Base-by-base conservation (phyloP, 2,329 filamentous ascomycete species). In the Alternaria hordeiaustralica region DNA sequence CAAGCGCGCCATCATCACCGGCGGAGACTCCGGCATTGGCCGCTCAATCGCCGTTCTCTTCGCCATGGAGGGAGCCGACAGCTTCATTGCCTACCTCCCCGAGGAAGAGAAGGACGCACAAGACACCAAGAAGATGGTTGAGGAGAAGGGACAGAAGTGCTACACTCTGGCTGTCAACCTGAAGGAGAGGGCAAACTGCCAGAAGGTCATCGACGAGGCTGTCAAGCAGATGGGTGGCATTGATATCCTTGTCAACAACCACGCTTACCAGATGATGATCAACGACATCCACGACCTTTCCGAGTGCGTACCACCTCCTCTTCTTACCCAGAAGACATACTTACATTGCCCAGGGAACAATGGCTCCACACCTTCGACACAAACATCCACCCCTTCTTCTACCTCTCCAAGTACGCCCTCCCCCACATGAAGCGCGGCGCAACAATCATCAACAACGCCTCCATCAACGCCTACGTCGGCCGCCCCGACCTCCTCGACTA, bases 311-410 rank as follows among this genome's bases (percentile, higher is more conserved):
- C 33, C 9, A 26, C 13, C 13, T 3, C n/a, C 12, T 7, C 4
- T 2, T 36, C 33, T 2, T 36, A 0, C 7, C 9, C 6, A 36
- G 6, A 1, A 15, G 3, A 1, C 4, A 5, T 36, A 26, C 69
- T 74, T 53, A 79, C 60, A 11, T 5, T 6, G 7, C 11, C 5
- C 30, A 90, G 88, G 74, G 90, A 93, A 6, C 92, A 96, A 82
- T 96, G 92, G 92, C 72, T 90, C 55, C 84, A 89, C 63, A 95
- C 92, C 0, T 95, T 96, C 81, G 85, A 93, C 79, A 92, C 89
- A 51, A 96, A 96, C 82, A 94, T 96, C 73, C 90, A 95, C 79
- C 87, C 91, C 4, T 90, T 89, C 83, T 96, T 94, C 84, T 95
- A 89, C 82, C 84, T 95, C 36, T 86, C 92, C 64, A 96, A 96